phyloP scores from a whole-genome alignment of 208 protist species.

The Trypanosoma vivax region DNA sequence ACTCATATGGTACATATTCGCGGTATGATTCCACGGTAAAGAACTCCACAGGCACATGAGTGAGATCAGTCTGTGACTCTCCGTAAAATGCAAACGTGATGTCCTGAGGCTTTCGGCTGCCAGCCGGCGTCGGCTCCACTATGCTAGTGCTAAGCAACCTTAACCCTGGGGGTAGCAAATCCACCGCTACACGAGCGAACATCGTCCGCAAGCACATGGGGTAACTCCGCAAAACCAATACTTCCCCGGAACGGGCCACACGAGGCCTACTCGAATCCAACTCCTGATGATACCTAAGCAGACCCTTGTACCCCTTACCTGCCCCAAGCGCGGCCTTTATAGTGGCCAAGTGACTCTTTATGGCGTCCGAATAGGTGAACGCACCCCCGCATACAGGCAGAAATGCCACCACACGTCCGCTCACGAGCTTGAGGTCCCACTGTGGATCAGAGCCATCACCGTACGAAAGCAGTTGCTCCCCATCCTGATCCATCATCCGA shows the following conservation, averaged over 20 bases:
- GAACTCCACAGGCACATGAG: constrained; percentile 88
- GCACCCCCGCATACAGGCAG: constrained; percentile 72
- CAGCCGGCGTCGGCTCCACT: constrained; percentile 76
- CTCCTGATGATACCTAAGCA: constrained; percentile 83
- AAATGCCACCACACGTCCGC: constrained; percentile 81
- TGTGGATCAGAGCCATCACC: constrained; percentile 45
- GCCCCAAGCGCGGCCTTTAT: constrained; percentile 69
- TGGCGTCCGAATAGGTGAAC: constrained; percentile 74
- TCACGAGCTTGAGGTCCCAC: constrained; percentile 71
- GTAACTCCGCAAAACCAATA: constrained; percentile 83
- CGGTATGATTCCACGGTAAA: constrained; percentile 90
- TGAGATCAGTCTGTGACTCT: constrained; percentile 66
- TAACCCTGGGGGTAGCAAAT: constrained; percentile 79
- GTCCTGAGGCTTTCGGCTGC: constrained; percentile 31
- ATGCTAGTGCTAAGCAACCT: constrained; percentile 79
- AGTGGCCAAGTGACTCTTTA: constrained; percentile 83
- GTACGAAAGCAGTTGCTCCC: constrained; percentile 72
- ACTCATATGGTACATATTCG: constrained; percentile 79
- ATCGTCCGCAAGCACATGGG: constrained; percentile 83
- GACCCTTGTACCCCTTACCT: constrained; percentile 73
- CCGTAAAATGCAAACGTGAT: constrained; percentile 89
- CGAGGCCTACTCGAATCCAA: constrained; percentile 64
- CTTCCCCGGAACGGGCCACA: constrained; percentile 31
- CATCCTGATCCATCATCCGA: constrained; percentile 54
- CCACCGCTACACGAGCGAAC: constrained; percentile 86